Conservation (phyloP, 257 asterid species). For the Solanum boliviense region DNA sequence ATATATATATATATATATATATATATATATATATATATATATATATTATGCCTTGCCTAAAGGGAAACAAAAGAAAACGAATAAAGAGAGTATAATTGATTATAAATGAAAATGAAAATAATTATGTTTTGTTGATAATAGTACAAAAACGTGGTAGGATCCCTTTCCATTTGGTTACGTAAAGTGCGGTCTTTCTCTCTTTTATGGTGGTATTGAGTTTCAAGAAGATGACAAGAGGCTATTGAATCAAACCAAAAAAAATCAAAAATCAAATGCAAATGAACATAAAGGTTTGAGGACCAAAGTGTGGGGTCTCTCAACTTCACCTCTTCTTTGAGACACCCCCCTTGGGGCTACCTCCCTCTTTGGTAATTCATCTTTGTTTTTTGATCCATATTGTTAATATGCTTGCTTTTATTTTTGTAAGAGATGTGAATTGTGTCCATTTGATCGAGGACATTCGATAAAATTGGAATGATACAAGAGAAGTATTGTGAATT, state of each 20-base stretch:
- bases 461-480: background rate
- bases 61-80: background rate
- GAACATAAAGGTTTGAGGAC: background rate
- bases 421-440: background rate
- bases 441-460: background rate
- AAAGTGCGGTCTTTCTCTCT: slow-evolving; percentile 25
- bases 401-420: background rate
- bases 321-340: background rate
- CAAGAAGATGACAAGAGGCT: background rate
- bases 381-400: background rate
- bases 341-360: background rate
- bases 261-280: background rate
- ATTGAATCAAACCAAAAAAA: background rate
- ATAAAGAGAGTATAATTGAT: background rate
- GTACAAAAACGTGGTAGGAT: background rate
- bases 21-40: too few relatives aligned
- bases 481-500: background rate
- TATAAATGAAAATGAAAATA: background rate
- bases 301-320: slow-evolving; percentile 1
- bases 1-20: too few relatives aligned
- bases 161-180: slow-evolving; percentile 10
- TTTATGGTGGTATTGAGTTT: background rate
- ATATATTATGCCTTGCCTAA: too few relatives aligned
- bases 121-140: background rate
- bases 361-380: background rate